Evolutionary conservation across 805 yeast species (phyloP).

Genomic region (Pichia manshurica): DNA sequence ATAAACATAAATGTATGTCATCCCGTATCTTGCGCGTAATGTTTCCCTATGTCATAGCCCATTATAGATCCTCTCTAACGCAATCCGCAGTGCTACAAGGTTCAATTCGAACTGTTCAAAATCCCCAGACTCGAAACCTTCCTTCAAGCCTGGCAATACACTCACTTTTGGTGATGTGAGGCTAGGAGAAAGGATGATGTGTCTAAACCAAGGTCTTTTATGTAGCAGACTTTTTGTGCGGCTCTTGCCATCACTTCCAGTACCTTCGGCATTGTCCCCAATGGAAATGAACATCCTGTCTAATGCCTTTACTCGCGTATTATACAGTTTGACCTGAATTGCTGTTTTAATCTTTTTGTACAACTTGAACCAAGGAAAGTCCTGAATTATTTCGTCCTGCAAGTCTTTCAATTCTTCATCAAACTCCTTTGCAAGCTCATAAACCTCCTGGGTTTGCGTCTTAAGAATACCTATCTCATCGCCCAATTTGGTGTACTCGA

Average conservation of each 20-base stretch:
- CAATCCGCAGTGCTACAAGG: constrained; percentile 10
- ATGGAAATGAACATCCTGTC: constrained; percentile 48
- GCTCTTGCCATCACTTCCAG: too few species aligned
- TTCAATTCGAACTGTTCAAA: constrained; percentile 29
- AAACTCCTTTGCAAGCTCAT: constrained; percentile 15
- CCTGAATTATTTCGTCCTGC: constrained; percentile 48
- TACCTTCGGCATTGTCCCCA: constrained; percentile 16
- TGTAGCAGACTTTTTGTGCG: background rate
- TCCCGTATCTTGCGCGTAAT: too few species aligned
- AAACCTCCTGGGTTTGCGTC: constrained; percentile 9
- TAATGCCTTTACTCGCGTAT: constrained; percentile 46
- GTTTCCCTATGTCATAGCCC: too few species aligned
- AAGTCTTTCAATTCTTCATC: constrained; percentile 29
- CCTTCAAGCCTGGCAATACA: constrained; percentile 53
- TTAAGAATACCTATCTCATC: constrained; percentile 23
- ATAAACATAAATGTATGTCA: too few species aligned
- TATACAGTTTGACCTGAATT: constrained; percentile 49
- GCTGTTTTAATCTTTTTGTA: constrained; percentile 55
- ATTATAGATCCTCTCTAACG: constrained; percentile 4
- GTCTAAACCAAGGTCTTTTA: constrained; percentile 54
- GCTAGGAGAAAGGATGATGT: constrained; percentile 56
- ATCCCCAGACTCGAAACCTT: constrained; percentile 42
- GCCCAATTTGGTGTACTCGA: constrained; percentile 26
- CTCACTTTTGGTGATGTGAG: background rate
- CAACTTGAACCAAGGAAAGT: constrained; percentile 73